phyloP scores from a whole-genome alignment of 208 protist genomes.

The Crithidia brevicula region DNA sequence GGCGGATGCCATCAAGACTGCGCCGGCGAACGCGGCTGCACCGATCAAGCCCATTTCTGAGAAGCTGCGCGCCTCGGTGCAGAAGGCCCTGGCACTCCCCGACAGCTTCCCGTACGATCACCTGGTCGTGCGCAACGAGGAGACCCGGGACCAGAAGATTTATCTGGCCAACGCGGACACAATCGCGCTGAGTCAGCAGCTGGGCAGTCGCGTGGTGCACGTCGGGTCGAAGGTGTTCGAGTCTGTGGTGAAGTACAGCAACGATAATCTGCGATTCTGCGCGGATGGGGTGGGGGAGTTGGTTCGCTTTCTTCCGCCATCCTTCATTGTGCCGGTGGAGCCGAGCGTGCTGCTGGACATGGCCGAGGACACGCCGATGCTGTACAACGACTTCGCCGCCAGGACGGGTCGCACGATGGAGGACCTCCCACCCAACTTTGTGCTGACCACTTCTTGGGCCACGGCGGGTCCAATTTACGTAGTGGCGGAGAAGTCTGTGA shows the following conservation, averaged over 20 bases:
- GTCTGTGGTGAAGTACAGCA: constrained; percentile 79
- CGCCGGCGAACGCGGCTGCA: background rate
- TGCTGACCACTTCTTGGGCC: constrained; percentile 49
- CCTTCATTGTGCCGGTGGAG: constrained; percentile 49
- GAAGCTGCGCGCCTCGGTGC: constrained; percentile 43
- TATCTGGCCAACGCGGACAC: constrained; percentile 72
- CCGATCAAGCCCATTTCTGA: constrained; percentile 53
- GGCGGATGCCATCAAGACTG: background rate
- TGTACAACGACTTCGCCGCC: constrained; percentile 40
- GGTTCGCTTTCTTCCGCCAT: constrained; percentile 47
- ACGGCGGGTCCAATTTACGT: constrained; percentile 53
- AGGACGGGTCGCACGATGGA: constrained; percentile 24
- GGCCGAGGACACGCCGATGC: constrained; percentile 37
- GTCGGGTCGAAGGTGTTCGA: constrained; percentile 89
- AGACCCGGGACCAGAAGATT: constrained; percentile 73
- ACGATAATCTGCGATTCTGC: constrained; percentile 79
- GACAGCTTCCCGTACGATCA: constrained; percentile 60
- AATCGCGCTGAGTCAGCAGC: constrained; percentile 48
- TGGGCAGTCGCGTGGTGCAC: constrained; percentile 70
- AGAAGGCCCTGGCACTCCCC: constrained; percentile 53
- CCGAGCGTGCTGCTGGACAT: constrained; percentile 56
- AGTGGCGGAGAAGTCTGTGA: constrained; percentile 53
- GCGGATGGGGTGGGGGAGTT: constrained; percentile 69
- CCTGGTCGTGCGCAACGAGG: constrained; percentile 68
- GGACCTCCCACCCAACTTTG: constrained; percentile 49